Base-by-base conservation (phyloP, 2,329 filamentous ascomycete genomes). In the Fusarium pseudoanthophilum region DNA sequence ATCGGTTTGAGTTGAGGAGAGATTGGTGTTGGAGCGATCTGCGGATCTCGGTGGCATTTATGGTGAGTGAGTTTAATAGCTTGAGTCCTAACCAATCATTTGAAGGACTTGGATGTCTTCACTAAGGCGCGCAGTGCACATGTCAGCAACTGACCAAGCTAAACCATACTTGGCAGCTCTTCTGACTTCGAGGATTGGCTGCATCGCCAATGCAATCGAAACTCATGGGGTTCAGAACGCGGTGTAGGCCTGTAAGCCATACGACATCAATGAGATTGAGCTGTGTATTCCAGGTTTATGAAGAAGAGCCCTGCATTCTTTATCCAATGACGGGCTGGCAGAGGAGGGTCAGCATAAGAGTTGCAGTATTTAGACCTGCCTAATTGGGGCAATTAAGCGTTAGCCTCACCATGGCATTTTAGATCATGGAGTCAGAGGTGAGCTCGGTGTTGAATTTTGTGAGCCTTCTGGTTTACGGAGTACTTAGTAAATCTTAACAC, bases 41-140 rank as follows among this genome's bases (percentile, higher is more conserved):
- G 13, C 18, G 26, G n/a, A 10, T 28, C 49, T 28, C 14, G 24
- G 34, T 4, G 5, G 7, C 15, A 28, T n/a, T 53, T 53, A 39
- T 52, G n/a, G 26, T 26, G 13, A 11, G 26, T 26, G 13, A 11
- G 11, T 34, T 34, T 20, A 0, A 5, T 51, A 26, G 30, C 11
- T 20, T 14, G 5, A 2, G 30, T 11, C 1, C 2, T 2, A 16
- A 9, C 49, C 30, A 52, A 52, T 52, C 18, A 26, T 11, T 4
- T 15, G 0, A 36, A 13, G n/a, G 6, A 3, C 9, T 8, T 6
- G n/a, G 11, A 16, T 53, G 51, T 39, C 51, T 9, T n/a, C 0
- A n/a, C 7, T 39, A 53, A 18, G 51, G 51, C 51, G 51, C 34
- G 51, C 51, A 26, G 9, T 2, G 2, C 2, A 2, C 13, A 53